A percentile compares a stretch with the other conserved stretches of the same genome.
These are phyloP conservation scores for Parietichytrium sp. DNA, from an alignment of 108 stramenopile genomes.

Conservation along the genomic window DNA sequence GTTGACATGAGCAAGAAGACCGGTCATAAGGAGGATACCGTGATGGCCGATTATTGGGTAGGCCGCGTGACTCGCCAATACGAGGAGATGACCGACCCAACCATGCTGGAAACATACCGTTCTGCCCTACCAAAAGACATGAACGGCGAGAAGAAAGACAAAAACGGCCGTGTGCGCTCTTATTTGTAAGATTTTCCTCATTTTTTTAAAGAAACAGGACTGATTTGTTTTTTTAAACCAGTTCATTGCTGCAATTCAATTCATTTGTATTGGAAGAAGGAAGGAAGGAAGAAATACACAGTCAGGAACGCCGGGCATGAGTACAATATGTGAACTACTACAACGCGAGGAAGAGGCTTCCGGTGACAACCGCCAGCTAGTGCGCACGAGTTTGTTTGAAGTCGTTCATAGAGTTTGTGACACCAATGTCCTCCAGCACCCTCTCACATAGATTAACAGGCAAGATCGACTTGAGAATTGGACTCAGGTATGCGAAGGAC, in stretches of 20 bases:
- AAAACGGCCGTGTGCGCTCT: background rate
- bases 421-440: conserved; percentile 42
- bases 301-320: too few relatives aligned
- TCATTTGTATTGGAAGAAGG: too few relatives aligned
- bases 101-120: background rate
- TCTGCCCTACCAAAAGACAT: background rate
- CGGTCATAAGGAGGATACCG: background rate
- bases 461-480: conserved; percentile 31
- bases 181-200: background rate
- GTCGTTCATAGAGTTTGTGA: conserved; percentile 44
- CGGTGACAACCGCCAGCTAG: too few relatives aligned
- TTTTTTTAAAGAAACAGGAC: background rate
- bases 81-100: conserved; percentile 32
- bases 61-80: background rate
- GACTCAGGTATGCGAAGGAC: background rate
- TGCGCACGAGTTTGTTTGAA: conserved; percentile 44
- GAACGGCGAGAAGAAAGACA: background rate
- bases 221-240: background rate
- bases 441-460: conserved; percentile 35
- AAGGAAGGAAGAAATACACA: too few relatives aligned
- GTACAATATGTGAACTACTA: too few relatives aligned
- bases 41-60: conserved; percentile 5
- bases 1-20: background rate
- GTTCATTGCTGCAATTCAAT: too few relatives aligned
- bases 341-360: too few relatives aligned